A percentile compares a stretch with the other conserved stretches of the same genome.
These are phyloP conservation scores for Aspergillus saccharolyticus DNA, from an alignment of 495 filamentous ascomycete genomes.

Conservation along the genomic window DNA sequence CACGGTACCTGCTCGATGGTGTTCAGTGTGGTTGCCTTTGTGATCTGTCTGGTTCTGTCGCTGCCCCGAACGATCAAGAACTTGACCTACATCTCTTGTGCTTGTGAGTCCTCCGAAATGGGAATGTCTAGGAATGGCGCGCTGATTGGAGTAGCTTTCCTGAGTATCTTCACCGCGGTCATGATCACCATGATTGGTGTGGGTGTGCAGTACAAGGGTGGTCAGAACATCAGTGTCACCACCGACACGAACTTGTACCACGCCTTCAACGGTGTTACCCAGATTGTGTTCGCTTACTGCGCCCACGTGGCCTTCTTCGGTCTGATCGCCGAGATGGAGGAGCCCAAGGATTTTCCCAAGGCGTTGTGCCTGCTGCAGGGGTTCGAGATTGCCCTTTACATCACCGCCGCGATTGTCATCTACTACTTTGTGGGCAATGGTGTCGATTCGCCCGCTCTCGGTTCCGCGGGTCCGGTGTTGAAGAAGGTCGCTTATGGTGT, in stretches of 20 bases:
- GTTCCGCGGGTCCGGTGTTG: constrained; percentile 56
- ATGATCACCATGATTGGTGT: constrained; percentile 69
- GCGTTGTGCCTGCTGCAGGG: constrained; percentile 59
- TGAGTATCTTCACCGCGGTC: constrained; percentile 42
- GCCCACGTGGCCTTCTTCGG: constrained; percentile 70
- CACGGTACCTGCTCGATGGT: constrained; percentile 65
- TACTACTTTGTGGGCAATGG: constrained; percentile 65
- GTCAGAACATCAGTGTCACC: constrained; percentile 25
- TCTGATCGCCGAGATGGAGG: constrained; percentile 73
- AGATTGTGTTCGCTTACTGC: constrained; percentile 54
- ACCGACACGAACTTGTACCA: constrained; percentile 29
- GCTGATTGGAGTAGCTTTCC: constrained; percentile 27
- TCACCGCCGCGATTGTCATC: constrained; percentile 60
- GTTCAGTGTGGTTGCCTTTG: constrained; percentile 59
- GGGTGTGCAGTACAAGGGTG: constrained; percentile 40
- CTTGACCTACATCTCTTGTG: constrained; percentile 59
- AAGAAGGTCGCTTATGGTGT: constrained; percentile 75
- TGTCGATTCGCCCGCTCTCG: constrained; percentile 66
- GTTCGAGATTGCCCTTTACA: constrained; percentile 64
- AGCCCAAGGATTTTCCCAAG: constrained; percentile 61
- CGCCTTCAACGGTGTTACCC: constrained; percentile 42
- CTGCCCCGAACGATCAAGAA: constrained; percentile 64
- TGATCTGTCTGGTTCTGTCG: constrained; percentile 58
- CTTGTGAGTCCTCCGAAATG: constrained; percentile 45
- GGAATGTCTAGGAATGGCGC: too few species aligned